These are phyloP conservation scores for Skeletonema tropicum DNA, from an alignment of 108 stramenopile genomes.

Conservation along the genomic window DNA sequence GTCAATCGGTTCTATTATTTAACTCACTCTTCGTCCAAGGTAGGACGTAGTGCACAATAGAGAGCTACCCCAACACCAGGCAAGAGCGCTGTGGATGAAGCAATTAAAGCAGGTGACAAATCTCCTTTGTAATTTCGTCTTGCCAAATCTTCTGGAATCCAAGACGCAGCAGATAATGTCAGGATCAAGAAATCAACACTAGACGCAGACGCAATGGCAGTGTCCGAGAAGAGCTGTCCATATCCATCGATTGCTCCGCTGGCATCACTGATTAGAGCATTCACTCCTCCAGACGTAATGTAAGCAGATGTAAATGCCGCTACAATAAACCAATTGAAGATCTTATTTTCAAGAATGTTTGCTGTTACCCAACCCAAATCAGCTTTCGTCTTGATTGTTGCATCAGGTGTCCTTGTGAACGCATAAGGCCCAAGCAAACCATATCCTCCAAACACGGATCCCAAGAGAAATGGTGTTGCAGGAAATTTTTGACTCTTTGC, in stretches of 20 bases:
- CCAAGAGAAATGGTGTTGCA: slow-evolving; percentile 64
- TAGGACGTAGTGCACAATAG: slow-evolving; percentile 64
- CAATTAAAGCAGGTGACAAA: slow-evolving; percentile 36
- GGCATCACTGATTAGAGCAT: slow-evolving; percentile 25
- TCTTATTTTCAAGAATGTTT: slow-evolving; percentile 72
- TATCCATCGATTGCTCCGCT: slow-evolving; percentile 37
- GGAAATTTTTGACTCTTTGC: slow-evolving; percentile 47
- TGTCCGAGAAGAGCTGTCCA: slow-evolving; percentile 24
- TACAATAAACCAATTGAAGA: slow-evolving; percentile 41
- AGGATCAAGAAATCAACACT: slow-evolving; percentile 62
- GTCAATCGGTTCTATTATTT: neutral
- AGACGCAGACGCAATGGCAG: slow-evolving; percentile 60
- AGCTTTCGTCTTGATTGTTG: slow-evolving; percentile 11
- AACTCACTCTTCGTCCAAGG: slow-evolving; percentile 39
- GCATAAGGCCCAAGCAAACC: slow-evolving; percentile 60
- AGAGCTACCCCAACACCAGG: slow-evolving; percentile 61
- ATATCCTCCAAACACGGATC: slow-evolving; percentile 52
- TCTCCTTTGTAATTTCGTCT: slow-evolving; percentile 35
- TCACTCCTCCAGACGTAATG: slow-evolving; percentile 26
- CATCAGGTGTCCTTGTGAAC: slow-evolving; percentile 50
- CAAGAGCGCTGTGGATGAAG: slow-evolving; percentile 49
- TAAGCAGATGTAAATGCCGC: slow-evolving; percentile 19
- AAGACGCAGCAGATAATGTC: slow-evolving; percentile 44
- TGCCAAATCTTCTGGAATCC: slow-evolving; percentile 60
- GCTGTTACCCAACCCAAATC: slow-evolving; percentile 68